Base-by-base conservation (phyloP, 208 protist species). In the Herpetomonas tarakana region DNA sequence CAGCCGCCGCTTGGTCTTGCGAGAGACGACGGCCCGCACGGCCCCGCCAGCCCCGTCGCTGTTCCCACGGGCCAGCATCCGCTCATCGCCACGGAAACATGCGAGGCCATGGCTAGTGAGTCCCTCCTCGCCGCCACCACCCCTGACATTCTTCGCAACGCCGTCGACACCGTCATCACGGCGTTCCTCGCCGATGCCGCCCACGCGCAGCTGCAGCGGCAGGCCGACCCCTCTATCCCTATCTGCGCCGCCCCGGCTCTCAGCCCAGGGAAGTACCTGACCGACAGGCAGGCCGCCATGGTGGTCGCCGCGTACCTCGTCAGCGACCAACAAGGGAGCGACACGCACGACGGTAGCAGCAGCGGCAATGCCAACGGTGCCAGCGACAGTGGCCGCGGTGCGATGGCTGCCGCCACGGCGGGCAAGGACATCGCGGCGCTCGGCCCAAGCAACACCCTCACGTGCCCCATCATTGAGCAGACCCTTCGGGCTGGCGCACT, bases 231-330 rank as follows among this genome's bases (percentile, higher is more conserved):
- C 27, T 16, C 24, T 24, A 55, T 30, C 14, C 50, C 50, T 24
- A 24, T n/a, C 50, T 55, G 50, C 28, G 25, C 50, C 28, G 50
- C 50, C 19, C 50, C 50, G 9, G 9, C 50, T 3, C 50, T 28
- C 12, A 12, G 9, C 6, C 9, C 14, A 9, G 50, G 50, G 25
- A 55, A 55, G 50, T 55, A 55, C 50, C 4, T 55, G 12, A 9
- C 50, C 9, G 50, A 55, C 50, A 3, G 27, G 4, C 11, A 25
- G 11, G 50, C 50, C 12, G 50, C 50, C 24, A 7, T 9, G 14
- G n/a, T 30, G 19, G 24, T 38, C 27, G 28, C 50, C 14, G 50
- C 9, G 19, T 55, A 31, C 50, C 4, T 55, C 50, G 4, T 30
- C 3, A 11, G 50, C 9, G 50, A 19, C n/a, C n/a, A n/a, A n/a